phyloP scores from a whole-genome alignment of 176 grass and related monocot species.

The Poa pratensis region DNA sequence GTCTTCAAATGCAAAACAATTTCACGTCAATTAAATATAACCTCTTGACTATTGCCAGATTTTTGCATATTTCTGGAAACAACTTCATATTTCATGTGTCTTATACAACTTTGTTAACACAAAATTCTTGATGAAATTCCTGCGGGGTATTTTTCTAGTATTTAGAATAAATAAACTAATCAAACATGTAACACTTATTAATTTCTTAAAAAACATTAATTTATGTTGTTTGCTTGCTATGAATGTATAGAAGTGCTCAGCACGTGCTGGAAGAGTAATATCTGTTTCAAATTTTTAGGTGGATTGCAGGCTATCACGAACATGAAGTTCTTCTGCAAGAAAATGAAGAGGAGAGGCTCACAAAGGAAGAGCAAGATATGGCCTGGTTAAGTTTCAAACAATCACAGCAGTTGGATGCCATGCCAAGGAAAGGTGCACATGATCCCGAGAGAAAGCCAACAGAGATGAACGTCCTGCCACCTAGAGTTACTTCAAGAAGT shows the following conservation, averaged over 20 bases:
- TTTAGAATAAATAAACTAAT: neutral
- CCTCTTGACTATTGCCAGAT: too few species aligned
- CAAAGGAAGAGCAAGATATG: constrained; percentile 96
- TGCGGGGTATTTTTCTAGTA: too few species aligned
- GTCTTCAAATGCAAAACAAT: too few species aligned
- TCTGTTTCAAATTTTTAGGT: constrained; percentile 56
- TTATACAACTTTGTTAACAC: too few species aligned
- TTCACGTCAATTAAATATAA: too few species aligned
- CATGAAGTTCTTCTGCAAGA: constrained; percentile 96
- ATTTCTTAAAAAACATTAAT: constrained; percentile 23
- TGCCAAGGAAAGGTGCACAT: constrained; percentile 45
- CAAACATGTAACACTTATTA: neutral
- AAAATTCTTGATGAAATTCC: too few species aligned
- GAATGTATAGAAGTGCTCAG: constrained; percentile 19
- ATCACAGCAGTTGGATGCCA: constrained; percentile 64
- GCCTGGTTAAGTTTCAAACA: constrained; percentile 75
- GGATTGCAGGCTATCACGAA: constrained; percentile 96
- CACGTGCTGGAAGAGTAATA: constrained; percentile 16
- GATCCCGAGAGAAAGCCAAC: constrained; percentile 45
- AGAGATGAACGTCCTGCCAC: constrained; percentile 32
- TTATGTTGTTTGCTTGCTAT: neutral
- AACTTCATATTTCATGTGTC: too few species aligned
- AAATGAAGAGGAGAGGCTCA: constrained; percentile 90
- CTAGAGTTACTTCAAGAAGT: constrained; percentile 44
- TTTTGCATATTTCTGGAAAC: too few species aligned